Evolutionary conservation across 148 eudicot genomes (phyloP).

Genomic region (Rhododendron griersonianum): DNA sequence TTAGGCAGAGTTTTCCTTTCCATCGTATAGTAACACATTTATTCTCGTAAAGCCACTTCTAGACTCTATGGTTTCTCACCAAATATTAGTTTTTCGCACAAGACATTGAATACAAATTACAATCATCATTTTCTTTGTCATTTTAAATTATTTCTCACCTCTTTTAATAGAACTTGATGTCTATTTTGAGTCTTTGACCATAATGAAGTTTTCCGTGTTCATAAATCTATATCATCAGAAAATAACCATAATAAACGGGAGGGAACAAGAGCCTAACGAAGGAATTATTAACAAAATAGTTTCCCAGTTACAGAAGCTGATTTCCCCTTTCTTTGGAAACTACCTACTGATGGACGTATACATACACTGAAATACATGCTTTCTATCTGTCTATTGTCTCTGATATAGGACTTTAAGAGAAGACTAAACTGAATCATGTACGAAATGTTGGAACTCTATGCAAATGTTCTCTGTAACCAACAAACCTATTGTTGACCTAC

Average conservation of each 20-base stretch:
- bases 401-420: no score
- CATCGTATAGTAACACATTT: not conserved
- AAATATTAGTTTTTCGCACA: not conserved
- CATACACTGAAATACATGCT: not conserved
- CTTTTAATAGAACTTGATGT: not conserved
- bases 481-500: not conserved
- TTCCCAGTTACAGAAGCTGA: not conserved
- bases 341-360: not conserved
- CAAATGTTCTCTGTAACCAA: not conserved
- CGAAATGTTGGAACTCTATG: not conserved
- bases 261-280: not conserved
- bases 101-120: not conserved
- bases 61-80: not conserved
- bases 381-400: not conserved
- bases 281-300: not conserved
- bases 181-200: not conserved
- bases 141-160: not conserved
- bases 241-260: not conserved
- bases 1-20: not conserved
- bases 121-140: not conserved
- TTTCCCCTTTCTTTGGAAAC: not conserved
- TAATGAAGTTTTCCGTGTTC: not conserved
- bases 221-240: not conserved
- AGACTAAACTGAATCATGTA: not conserved
- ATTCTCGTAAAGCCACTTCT: not conserved